These are phyloP conservation scores for Colletotrichum noveboracense DNA, from an alignment of 2,329 filamentous ascomycete genomes.

Conservation along the genomic window DNA sequence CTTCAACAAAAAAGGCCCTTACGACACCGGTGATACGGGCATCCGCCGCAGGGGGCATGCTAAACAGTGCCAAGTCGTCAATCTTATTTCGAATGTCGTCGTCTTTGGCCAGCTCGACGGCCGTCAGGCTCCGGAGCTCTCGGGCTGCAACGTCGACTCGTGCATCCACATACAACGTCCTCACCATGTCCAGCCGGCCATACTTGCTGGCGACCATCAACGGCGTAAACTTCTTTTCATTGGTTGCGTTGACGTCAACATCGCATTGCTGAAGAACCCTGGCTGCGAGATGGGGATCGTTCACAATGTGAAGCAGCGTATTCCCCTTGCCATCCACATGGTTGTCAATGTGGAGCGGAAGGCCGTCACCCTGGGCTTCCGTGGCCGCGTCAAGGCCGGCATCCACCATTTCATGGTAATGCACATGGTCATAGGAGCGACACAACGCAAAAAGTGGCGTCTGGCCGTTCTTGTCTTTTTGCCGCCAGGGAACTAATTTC, in stretches of 20 bases:
- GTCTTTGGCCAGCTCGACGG: slow-evolving; percentile 95
- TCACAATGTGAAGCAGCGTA: slow-evolving; percentile 93
- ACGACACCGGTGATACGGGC: slow-evolving; percentile 91
- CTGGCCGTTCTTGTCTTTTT: slow-evolving; percentile 94
- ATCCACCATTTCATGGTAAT: slow-evolving; percentile 88
- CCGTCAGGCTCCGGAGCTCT: slow-evolving; percentile 87
- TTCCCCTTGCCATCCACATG: slow-evolving; percentile 94
- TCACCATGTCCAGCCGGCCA: slow-evolving; percentile 90
- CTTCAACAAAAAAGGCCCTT: slow-evolving; percentile 95
- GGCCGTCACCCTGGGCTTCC: slow-evolving; percentile 74
- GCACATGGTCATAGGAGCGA: slow-evolving; percentile 89
- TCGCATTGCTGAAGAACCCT: slow-evolving; percentile 84
- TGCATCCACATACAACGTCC: slow-evolving; percentile 84
- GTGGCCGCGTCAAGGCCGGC: slow-evolving; percentile 79
- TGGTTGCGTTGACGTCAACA: slow-evolving; percentile 93
- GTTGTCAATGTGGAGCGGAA: slow-evolving; percentile 87
- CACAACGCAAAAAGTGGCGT: slow-evolving; percentile 97
- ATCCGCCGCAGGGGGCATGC: slow-evolving; percentile 72
- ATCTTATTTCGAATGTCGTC: slow-evolving; percentile 97
- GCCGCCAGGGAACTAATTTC: slow-evolving; percentile 80
- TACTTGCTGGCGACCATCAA: slow-evolving; percentile 99
- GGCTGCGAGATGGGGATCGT: slow-evolving; percentile 78
- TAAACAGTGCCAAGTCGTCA: slow-evolving; percentile 88
- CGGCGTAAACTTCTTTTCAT: slow-evolving; percentile 93
- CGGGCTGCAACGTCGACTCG: slow-evolving; percentile 85